Percentiles rank a stretch among this genome's conserved stretches.
phyloP scores from a whole-genome alignment of 164 flowering plant species.

The Malania oleifera region DNA sequence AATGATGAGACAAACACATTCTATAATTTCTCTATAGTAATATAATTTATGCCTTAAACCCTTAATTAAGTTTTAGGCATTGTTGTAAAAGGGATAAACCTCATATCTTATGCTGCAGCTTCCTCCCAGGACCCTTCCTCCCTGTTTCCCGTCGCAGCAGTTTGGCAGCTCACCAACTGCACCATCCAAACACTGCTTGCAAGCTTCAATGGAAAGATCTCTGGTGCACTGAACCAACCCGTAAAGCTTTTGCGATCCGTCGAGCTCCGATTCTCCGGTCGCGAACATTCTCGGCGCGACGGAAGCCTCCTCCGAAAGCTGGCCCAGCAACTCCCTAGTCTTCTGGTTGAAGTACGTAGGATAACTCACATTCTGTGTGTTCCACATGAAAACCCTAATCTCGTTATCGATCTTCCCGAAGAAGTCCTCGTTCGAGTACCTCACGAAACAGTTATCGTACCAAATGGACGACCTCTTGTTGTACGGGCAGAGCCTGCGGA shows the following conservation, averaged over 20 bases:
- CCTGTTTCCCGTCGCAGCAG: slow-evolving; percentile 24
- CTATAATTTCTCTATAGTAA: no score
- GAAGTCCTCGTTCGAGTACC: slow-evolving; percentile 17
- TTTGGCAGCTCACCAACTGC: slow-evolving; percentile 10
- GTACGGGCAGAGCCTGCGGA: slow-evolving; percentile 11
- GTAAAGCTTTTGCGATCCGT: slow-evolving; percentile 7
- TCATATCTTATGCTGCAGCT: slow-evolving; percentile 22
- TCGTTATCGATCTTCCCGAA: slow-evolving; percentile 18
- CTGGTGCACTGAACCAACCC: slow-evolving; percentile 29
- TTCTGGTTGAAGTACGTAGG: slow-evolving; percentile 16
- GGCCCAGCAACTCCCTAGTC: slow-evolving; percentile 10
- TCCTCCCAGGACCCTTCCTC: slow-evolving; percentile 21
- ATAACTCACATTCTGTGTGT: slow-evolving; percentile 5
- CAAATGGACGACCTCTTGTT: slow-evolving; percentile 21
- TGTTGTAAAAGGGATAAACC: slow-evolving; percentile 17
- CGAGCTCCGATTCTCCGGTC: slow-evolving; percentile 15
- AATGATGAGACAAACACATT: no score
- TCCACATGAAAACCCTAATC: slow-evolving; percentile 16
- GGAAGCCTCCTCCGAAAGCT: slow-evolving; percentile 5
- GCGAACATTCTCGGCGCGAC: slow-evolving; percentile 12
- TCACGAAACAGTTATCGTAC: slow-evolving; percentile 27
- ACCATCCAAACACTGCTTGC: slow-evolving; percentile 22
- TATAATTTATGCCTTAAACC: no score
- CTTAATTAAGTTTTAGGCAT: no score
- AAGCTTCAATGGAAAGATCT: slow-evolving; percentile 18